These are phyloP conservation scores for Odontarrhena argentea DNA, from an alignment of 345 rosid species.

Conservation along the genomic window DNA sequence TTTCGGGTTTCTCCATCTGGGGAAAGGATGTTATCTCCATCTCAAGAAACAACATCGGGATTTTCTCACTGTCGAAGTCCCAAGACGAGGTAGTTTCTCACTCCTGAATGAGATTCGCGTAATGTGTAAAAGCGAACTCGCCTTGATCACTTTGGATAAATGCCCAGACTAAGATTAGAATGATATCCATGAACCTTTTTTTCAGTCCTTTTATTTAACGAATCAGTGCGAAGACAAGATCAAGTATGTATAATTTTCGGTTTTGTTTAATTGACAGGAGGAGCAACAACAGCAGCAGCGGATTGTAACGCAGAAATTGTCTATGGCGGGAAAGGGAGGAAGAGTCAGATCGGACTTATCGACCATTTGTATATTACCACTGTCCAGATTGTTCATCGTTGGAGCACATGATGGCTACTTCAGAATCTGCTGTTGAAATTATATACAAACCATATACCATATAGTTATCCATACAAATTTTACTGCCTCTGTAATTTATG, in stretches of 20 bases:
- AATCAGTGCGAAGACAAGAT: slow-evolving; percentile 7
- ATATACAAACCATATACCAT: slow-evolving; percentile 17
- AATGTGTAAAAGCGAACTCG: slow-evolving; percentile 11
- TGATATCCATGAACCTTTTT: background rate
- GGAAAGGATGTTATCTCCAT: slow-evolving; percentile 86
- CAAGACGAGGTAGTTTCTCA: slow-evolving; percentile 60
- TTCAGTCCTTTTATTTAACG: background rate
- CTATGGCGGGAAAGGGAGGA: slow-evolving; percentile 55
- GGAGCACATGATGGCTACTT: slow-evolving; percentile 89
- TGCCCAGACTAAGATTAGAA: slow-evolving; percentile 7
- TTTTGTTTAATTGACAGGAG: slow-evolving; percentile 53
- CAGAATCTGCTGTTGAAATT: slow-evolving; percentile 67
- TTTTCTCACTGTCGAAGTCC: slow-evolving; percentile 64
- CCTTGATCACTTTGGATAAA: slow-evolving; percentile 5
- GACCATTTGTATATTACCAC: slow-evolving; percentile 72
- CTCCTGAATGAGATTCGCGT: slow-evolving; percentile 1
- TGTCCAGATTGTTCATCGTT: slow-evolving; percentile 74
- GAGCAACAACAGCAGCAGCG: slow-evolving; percentile 48
- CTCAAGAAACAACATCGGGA: slow-evolving; percentile 80
- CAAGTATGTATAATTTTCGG: slow-evolving; percentile 8
- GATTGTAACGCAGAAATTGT: slow-evolving; percentile 69
- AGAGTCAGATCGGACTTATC: slow-evolving; percentile 68
- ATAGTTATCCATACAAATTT: background rate
- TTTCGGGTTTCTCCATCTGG: slow-evolving; percentile 82
- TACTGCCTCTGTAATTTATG: slow-evolving; percentile 14